Evolutionary conservation across 148 eudicot species (phyloP).

Genomic region (Cornus suecica): DNA sequence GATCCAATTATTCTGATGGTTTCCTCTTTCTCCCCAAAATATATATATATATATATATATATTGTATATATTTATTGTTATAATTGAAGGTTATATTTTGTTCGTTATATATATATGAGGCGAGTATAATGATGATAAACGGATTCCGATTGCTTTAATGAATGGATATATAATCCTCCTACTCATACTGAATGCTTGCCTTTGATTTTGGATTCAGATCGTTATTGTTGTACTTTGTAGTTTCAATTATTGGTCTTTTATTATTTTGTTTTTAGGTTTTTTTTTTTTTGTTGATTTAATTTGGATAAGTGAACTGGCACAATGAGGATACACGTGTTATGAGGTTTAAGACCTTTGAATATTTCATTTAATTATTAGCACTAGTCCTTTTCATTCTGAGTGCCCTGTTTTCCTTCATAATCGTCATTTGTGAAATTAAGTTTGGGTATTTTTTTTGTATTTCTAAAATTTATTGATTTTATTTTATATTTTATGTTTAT

Average conservation of each 20-base stretch:
- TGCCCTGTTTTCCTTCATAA: background rate
- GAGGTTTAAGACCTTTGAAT: conserved; percentile 11
- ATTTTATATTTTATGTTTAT: too few relatives aligned
- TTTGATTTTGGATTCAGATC: too few relatives aligned
- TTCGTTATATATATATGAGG: background rate
- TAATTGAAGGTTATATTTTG: background rate
- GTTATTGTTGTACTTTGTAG: too few relatives aligned
- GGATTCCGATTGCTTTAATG: conserved; percentile 12
- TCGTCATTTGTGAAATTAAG: too few relatives aligned
- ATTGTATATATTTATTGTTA: background rate
- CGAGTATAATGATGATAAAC: conserved; percentile 18
- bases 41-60: too few relatives aligned
- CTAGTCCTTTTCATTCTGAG: conserved; percentile 25
- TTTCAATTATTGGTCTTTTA: background rate
- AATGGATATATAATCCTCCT: conserved; percentile 28
- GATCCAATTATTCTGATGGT: conserved; percentile 20
- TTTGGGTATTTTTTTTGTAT: too few relatives aligned
- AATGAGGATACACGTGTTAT: conserved; percentile 12
- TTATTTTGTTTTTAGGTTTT: background rate
- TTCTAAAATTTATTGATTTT: too few relatives aligned
- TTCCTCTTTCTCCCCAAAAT: background rate
- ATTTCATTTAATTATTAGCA: background rate
- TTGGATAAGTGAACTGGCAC: conserved; percentile 12
- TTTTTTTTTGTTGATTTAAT: too few relatives aligned
- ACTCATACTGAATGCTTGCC: conserved; percentile 26